Evolutionary conservation across 2,329 filamentous ascomycete species (phyloP).

Genomic region (Botryosphaeria dothidea): DNA sequence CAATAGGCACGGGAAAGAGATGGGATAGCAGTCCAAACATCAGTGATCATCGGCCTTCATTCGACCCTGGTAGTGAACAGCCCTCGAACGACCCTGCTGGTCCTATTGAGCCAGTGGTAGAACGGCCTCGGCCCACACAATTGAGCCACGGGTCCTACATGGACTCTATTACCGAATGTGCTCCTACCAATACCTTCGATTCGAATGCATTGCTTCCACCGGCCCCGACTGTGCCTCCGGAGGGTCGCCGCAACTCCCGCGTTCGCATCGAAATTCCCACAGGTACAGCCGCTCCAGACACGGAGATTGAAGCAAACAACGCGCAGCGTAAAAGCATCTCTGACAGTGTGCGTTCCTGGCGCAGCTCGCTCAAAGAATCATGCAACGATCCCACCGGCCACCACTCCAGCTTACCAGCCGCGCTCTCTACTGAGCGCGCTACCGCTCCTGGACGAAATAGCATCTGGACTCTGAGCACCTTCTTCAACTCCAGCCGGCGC

Average conservation of each 20-base stretch:
- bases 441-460: neutral
- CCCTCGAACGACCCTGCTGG: neutral
- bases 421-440: neutral
- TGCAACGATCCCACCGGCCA: neutral
- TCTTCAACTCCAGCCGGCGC: neutral
- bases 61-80: neutral
- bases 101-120: neutral
- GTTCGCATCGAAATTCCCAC: slow-evolving; percentile 6
- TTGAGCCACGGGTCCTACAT: neutral
- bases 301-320: neutral
- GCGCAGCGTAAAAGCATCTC: neutral
- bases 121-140: neutral
- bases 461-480: neutral
- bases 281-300: neutral
- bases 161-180: neutral
- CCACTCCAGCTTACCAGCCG: neutral
- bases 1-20: neutral
- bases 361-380: neutral
- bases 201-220: neutral
- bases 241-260: slow-evolving; percentile 4
- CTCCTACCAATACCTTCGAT: neutral
- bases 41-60: neutral
- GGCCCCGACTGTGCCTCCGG: neutral
- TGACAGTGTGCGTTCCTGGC: neutral
- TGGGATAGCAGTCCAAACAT: neutral